These are phyloP conservation scores for Nitzschia sp. DNA, from an alignment of 108 stramenopile species.

Conservation along the genomic window DNA sequence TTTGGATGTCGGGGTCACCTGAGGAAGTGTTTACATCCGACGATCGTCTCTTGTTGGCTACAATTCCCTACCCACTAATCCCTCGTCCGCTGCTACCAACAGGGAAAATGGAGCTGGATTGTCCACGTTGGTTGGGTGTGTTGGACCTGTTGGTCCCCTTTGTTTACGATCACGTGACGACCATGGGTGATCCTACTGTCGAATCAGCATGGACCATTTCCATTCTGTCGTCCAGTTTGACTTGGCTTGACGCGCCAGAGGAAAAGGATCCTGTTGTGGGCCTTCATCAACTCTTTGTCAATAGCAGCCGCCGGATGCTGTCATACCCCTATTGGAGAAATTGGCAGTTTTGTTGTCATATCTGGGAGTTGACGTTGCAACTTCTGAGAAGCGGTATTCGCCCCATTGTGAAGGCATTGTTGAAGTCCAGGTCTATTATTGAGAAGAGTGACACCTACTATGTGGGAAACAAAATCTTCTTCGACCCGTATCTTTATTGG, in stretches of 20 bases:
- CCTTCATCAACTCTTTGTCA: constrained; percentile 19
- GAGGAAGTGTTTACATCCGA: constrained; percentile 32
- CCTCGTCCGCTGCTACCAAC: constrained; percentile 3
- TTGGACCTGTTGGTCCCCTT: constrained; percentile 86
- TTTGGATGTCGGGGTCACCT: constrained; percentile 9
- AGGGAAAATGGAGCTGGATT: background rate
- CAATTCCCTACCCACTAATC: constrained; percentile 56
- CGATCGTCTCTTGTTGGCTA: constrained; percentile 63
- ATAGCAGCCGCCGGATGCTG: constrained; percentile 63
- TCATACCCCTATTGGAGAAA: constrained; percentile 90
- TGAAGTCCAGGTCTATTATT: constrained; percentile 72
- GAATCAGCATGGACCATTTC: constrained; percentile 92
- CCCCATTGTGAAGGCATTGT: constrained; percentile 66
- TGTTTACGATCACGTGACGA: constrained; percentile 88
- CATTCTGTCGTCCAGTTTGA: constrained; percentile 72
- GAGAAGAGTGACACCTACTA: constrained; percentile 90
- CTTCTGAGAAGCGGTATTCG: constrained; percentile 52
- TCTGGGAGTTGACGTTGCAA: constrained; percentile 34
- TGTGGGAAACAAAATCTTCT: constrained; percentile 81
- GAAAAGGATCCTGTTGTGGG: background rate
- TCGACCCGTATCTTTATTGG: constrained; percentile 76
- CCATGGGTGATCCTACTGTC: constrained; percentile 85
- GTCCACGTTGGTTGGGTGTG: constrained; percentile 50
- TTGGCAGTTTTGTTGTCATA: constrained; percentile 40
- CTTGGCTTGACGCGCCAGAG: constrained; percentile 74